Base-by-base conservation (phyloP, 805 yeast genomes). In the Pichia ethanolica region DNA sequence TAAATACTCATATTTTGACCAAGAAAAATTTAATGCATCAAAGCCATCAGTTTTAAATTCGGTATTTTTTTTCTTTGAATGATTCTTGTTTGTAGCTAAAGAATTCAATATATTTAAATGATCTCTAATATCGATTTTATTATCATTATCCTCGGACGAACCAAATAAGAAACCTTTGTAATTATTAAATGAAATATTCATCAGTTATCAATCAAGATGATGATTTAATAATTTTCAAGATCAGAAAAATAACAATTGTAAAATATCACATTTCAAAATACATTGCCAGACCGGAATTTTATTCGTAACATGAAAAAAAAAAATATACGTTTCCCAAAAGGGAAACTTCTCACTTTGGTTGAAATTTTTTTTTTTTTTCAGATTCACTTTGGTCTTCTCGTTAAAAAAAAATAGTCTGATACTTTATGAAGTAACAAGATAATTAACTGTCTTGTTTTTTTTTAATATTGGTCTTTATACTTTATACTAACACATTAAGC, bases 21-120 rank as follows among this genome's bases (percentile, higher is more conserved):
- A 49, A 8, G 47, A 40, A 34, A 47, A 33, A 11, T 45, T 35
- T 25, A 53, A 45, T 2, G 34, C 35, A 32, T 53, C 54, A 48
- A 53, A 53, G 3, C 56, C 56, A 32, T 39, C 33, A 1, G 53
- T 51, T 13, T 14, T 26, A 30, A 38, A 45, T 28, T 45, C 52
- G n/a, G n/a, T 32, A n/a, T 13, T 8, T 5, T 25, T 27, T 9
- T 10, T 39, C 12, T 35, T 39, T 28, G 25, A 2, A 10, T 36
- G 41, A 4, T 36, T 33, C 7, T 30, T 30, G 1, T 30, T 30
- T 7, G 9, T 9, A 30, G 9, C 9, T 30, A 4, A 30, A 7
- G 7, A 7, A 7, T 30, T 30, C 32, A 30, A 9, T 30, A 7
- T 6, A 30, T 7, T 39, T 9, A 49, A 26, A n/a, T 30, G 12